Base-by-base conservation (phyloP, 2,329 filamentous ascomycete species). In the Trichoderma polysporum region DNA sequence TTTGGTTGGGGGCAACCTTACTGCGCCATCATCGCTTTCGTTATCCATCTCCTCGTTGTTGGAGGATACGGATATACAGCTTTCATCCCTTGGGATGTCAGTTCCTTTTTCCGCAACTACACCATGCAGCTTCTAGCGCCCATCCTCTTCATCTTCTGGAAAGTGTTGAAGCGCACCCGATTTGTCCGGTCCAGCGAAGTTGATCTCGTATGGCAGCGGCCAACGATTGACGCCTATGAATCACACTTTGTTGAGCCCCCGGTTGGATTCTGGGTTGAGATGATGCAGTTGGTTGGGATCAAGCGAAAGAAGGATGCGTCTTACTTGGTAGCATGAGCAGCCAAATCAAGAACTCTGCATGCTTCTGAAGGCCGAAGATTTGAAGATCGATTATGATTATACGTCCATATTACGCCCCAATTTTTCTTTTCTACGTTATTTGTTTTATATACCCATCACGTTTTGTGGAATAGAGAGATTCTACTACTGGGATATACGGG, bases 151-250 rank as follows among this genome's bases (percentile, higher is more conserved):
- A 61, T 83, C 22, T 80, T 81, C 71, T 92, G 88, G 87, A 92
- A 91, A 78, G 8, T 91, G 1, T 22, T 87, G 74, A 86, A 88
- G 79, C 80, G 79, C 66, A 91, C 88, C 1, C 82, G 81, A 68
- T 79, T 85, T 60, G 79, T 88, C 19, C 77, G 77, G 2, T 79
- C 88, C 0, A 74, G 80, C 5, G 84, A 90, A 72, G 82, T 83
- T 3, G 87, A 90, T 72, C 79, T 90, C 17, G 78, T 87, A 49
- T 86, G 86, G 86, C 82, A 90, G 71, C 79, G 83, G n/a, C 86
- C 86, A 25, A 71, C 80, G 25, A 85, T 89, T 65, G 87, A 89
- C 67, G 81, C 80, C 0, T 88, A 88, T 69, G 86, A 88, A 74
- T 79, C 77, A 9, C 79, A 79, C 19, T 84, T 89, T 70, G 76